Conservation (phyloP, 345 rosid species). For the Salix koriyanagi region DNA sequence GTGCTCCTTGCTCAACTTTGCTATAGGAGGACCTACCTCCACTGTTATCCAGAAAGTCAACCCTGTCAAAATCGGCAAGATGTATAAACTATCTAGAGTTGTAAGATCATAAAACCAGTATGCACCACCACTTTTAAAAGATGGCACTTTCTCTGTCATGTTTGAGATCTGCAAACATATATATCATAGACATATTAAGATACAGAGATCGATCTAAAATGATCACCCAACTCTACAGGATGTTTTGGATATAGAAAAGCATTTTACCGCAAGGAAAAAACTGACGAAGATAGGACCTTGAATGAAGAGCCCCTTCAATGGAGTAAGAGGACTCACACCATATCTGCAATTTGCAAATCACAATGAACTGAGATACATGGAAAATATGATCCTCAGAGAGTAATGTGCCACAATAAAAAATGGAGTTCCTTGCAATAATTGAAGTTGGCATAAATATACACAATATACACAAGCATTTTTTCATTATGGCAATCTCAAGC, state of each 20-base stretch:
- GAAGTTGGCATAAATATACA: neutral
- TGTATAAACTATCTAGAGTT: constrained; percentile 59
- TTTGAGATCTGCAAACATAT: constrained; percentile 47
- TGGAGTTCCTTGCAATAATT: neutral
- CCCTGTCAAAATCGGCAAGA: constrained; percentile 63
- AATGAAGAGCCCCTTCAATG: constrained; percentile 74
- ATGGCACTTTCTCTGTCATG: constrained; percentile 85
- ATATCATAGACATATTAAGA: constrained; percentile 1
- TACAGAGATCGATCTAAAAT: neutral
- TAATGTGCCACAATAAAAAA: neutral
- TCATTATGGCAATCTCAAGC: no score
- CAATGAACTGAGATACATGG: neutral
- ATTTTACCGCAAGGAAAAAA: constrained; percentile 81
- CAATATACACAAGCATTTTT: no score
- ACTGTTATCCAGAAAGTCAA: constrained; percentile 63
- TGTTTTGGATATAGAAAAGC: neutral
- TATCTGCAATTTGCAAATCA: constrained; percentile 42
- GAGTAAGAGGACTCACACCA: constrained; percentile 77
- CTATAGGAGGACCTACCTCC: constrained; percentile 50
- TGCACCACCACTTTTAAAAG: constrained; percentile 79
- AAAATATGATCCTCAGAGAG: neutral
- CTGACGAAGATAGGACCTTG: constrained; percentile 75
- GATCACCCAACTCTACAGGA: neutral
- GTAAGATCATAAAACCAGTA: constrained; percentile 76
- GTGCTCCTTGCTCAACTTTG: neutral